Evolutionary conservation across 306 rosid genomes (phyloP).

Genomic region (Hippophae rhamnoides): DNA sequence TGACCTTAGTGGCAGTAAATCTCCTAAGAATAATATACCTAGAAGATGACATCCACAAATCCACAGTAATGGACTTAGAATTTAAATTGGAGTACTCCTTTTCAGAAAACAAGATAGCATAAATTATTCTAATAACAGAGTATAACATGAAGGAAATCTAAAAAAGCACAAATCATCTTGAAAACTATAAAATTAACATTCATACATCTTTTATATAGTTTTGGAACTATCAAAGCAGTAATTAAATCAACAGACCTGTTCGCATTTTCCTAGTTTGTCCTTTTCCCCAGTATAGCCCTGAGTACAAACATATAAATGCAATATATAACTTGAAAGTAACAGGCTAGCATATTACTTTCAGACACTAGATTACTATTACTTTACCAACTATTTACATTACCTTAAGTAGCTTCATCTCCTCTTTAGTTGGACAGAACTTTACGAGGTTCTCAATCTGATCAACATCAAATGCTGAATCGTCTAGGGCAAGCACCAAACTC

Average conservation of each 20-base stretch:
- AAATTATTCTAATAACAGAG: too few relatives aligned
- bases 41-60: too few relatives aligned
- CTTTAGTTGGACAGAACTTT: slow-evolving; percentile 86
- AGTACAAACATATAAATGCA: slow-evolving; percentile 20
- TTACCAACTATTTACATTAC: slow-evolving; percentile 26
- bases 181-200: too few relatives aligned
- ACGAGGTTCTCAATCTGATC: slow-evolving; percentile 88
- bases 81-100: too few relatives aligned
- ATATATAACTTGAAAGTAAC: slow-evolving; percentile 18
- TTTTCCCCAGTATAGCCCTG: slow-evolving; percentile 79
- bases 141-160: too few relatives aligned
- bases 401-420: slow-evolving; percentile 89
- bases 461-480: slow-evolving; percentile 60
- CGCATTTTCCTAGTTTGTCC: slow-evolving; percentile 87
- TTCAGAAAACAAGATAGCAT: too few relatives aligned
- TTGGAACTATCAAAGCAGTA: not conserved
- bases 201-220: not conserved
- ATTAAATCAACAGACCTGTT: slow-evolving; percentile 56
- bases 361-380: not conserved
- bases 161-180: too few relatives aligned
- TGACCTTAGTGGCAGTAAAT: too few relatives aligned
- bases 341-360: not conserved
- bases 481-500: slow-evolving; percentile 73
- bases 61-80: too few relatives aligned
- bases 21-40: too few relatives aligned